Base-by-base conservation (phyloP, 805 yeast genomes). In the Yarrowia sp. region DNA sequence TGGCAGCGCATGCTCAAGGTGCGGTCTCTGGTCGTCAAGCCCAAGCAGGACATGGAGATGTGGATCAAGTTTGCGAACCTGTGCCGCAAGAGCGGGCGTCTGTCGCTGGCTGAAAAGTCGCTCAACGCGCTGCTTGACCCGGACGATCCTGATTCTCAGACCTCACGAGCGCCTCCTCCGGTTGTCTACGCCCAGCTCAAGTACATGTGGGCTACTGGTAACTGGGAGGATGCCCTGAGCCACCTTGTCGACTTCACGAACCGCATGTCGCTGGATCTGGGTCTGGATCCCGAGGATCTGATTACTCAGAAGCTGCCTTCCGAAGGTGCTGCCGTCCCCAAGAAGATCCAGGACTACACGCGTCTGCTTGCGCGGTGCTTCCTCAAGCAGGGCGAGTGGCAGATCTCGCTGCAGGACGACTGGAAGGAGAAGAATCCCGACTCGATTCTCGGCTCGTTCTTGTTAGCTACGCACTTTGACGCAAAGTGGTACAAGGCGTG, bases 341-440 rank as follows among this genome's bases (percentile, higher is more conserved):
- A 85, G 61, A 92, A 87, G 70, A 88, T 88, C 58, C 88, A 87
- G 66, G 90, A 87, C 64, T 88, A 90, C 69, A 90, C 97, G 12
- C 87, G 83, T 66, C 77, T 96, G 25, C 76, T 94, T 44, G 97
- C 99, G 0, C 81, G 98, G 65, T 94, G 99, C 69, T 94, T 92
- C 76, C 78, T 93, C 73, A 96, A 94, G 70, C 99, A 94, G 75
- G 99, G 99, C 68, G 97, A 94, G 73, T 94, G 99, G 99, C 94
- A 91, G 71, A 88, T 93, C 64, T 86, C 88, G 0, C 74, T 93
- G 66, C 87, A 87, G 63, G 81, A 79, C 51, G 83, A 83, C 65
- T 93, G 98, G 98, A 83, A 82, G 63, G 73, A 77, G 6, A 74
- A 69, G n/a, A 78, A 80, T 35, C 85, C 92, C 1, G 92, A 90